phyloP scores from a whole-genome alignment of 768 basidiomycete genomes.

The Suillus cothurnatus region DNA sequence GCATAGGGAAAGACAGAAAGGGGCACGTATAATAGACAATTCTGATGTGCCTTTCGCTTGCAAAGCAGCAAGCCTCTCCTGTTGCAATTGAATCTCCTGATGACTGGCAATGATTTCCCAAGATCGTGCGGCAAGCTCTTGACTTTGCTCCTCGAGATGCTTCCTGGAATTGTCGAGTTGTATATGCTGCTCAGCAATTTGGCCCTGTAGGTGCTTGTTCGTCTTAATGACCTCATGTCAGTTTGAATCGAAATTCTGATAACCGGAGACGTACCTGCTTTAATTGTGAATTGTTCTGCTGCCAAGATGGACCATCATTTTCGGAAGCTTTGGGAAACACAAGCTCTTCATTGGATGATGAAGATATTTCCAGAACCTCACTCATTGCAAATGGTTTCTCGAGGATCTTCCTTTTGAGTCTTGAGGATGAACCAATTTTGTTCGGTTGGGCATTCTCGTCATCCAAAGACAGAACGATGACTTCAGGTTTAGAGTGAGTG shows the following conservation, averaged over 20 bases:
- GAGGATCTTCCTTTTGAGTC: conserved; percentile 2
- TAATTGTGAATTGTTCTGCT: conserved; percentile 43
- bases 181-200: conserved; percentile 20
- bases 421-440: conserved; percentile 20
- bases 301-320: conserved; percentile 29
- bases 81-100: neutral
- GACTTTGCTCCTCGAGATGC: conserved; percentile 18
- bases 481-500: conserved; percentile 18
- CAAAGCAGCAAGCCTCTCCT: neutral
- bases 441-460: conserved; percentile 26
- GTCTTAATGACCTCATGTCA: neutral
- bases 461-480: conserved; percentile 39
- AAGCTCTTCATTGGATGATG: conserved; percentile 53
- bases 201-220: neutral
- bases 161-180: conserved; percentile 11
- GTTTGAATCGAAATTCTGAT: neutral
- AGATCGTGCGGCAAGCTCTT: conserved; percentile 7
- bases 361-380: conserved; percentile 59
- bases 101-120: neutral
- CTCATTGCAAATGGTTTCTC: conserved; percentile 20
- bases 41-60: neutral
- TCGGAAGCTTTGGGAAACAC: conserved; percentile 10
- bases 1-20: neutral
- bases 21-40: neutral
- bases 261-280: conserved; percentile 40